Conservation (phyloP, 306 rosid genomes). For the Quercus wislizeni region DNA sequence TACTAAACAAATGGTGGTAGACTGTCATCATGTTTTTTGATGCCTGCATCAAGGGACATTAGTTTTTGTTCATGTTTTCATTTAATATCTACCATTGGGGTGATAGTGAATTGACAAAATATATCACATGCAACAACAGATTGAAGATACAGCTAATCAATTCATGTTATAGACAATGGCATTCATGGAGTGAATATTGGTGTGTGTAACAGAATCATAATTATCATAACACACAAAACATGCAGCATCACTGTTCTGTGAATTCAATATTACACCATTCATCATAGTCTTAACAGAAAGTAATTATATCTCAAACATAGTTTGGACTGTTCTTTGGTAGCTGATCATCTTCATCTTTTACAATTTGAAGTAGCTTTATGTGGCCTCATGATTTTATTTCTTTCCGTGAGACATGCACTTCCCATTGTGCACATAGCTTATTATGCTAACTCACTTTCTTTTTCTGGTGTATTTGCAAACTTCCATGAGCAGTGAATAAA, state of each 20-base stretch:
- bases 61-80: too few relatives aligned
- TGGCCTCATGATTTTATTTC: neutral
- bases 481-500: constrained; percentile 51
- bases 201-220: neutral
- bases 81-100: too few relatives aligned
- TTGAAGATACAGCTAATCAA: too few relatives aligned
- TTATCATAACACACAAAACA: neutral
- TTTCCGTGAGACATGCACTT: neutral
- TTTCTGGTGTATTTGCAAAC: constrained; percentile 49
- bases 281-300: neutral
- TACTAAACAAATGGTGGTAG: too few relatives aligned
- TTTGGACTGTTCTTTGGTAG: neutral
- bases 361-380: too few relatives aligned
- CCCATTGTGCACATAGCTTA: neutral
- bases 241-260: neutral
- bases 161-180: too few relatives aligned
- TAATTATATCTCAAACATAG: too few relatives aligned
- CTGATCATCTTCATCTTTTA: neutral
- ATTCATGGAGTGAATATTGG: too few relatives aligned
- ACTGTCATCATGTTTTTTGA: too few relatives aligned
- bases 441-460: neutral
- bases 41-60: too few relatives aligned
- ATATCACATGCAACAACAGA: too few relatives aligned
- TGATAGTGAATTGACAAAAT: too few relatives aligned
- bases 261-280: neutral